Evolutionary conservation across 225 moss, liverwort and hornwort species (phyloP).

Genomic region (Climacium dendroides): DNA sequence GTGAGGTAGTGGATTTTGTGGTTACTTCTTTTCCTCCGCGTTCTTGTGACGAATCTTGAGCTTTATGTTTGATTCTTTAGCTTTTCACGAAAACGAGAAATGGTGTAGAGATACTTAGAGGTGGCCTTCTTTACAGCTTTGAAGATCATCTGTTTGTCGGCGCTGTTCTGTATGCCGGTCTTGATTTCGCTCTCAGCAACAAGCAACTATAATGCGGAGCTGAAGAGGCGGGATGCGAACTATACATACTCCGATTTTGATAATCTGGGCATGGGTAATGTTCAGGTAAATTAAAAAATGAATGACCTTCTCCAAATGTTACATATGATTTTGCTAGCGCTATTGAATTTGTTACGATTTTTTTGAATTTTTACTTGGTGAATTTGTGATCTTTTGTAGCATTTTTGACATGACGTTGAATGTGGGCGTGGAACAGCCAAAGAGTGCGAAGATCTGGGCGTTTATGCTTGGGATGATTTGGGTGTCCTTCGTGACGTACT

Average conservation of each 20-base stretch:
- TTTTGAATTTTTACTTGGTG: neutral
- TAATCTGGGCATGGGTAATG: slow-evolving; percentile 60
- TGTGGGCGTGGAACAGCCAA: slow-evolving; percentile 15
- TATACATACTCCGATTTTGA: slow-evolving; percentile 25
- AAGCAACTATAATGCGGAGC: slow-evolving; percentile 2
- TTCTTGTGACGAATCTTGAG: neutral
- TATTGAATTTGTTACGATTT: too few relatives aligned
- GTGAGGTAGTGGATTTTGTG: neutral
- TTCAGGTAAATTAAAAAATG: slow-evolving; percentile 15
- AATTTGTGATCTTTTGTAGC: neutral
- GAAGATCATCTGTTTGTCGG: slow-evolving; percentile 39
- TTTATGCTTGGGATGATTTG: slow-evolving; percentile 47
- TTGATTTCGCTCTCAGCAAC: slow-evolving; percentile 57
- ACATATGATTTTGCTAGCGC: neutral
- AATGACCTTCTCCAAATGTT: neutral
- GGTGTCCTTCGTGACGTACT: slow-evolving; percentile 66
- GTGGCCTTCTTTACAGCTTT: slow-evolving; percentile 27
- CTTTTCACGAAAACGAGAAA: neutral
- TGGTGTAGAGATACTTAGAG: neutral
- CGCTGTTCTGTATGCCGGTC: slow-evolving; percentile 36
- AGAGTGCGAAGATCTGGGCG: slow-evolving; percentile 61
- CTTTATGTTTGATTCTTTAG: neutral
- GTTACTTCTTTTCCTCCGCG: neutral
- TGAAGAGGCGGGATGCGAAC: neutral
- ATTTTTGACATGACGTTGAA: neutral